Base-by-base conservation (phyloP, 805 yeast species). In the Ogataea corticis region DNA sequence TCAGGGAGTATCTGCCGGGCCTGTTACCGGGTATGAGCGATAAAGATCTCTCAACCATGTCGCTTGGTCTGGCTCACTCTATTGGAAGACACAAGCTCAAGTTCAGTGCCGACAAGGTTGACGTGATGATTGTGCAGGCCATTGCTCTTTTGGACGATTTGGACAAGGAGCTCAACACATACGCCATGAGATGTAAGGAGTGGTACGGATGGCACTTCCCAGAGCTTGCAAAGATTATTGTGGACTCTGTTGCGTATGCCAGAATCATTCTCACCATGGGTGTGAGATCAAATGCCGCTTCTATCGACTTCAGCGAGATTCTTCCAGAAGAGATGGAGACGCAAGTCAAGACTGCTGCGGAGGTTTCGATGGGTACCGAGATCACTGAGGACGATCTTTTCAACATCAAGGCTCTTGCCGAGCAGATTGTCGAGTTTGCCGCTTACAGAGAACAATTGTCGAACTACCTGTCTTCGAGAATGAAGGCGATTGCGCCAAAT, bases 171-270 rank as follows among this genome's bases (percentile, higher is more conserved):
- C 80, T 94, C 61, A 94, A 94, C 75, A 94, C 97, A 42, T 94
- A 92, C 62, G 96, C 98, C 57, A 94, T 94, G 99, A 84, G 99
- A 76, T 82, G 92, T 73, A 94, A 92, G 75, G 99, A 94, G 75
- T 94, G 99, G 99, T 94, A 94, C 73, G 99, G 99, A 56, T 94
- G 99, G 99, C 99, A 94, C 72, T 94, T 94, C 84, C 99, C 99
- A 32, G 99, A 94, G 72, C 82, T 94, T 82, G 97, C 97, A 62
- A 94, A 94, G 79, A 89, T 92, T 68, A 87, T 94, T 59, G 83
- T 85, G 57, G 99, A 92, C 72, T 91, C 96, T 56, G 92, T 88
- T 59, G 97, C 97, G 38, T 92, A 83, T 69, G 98, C 98, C 51
- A 85, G 95, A 75, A 87, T 90, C 58, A 87, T 94, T 65, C 79